Percentiles rank a stretch among this genome's conserved stretches.
phyloP scores from a whole-genome alignment of 164 flowering plant genomes.

The Magnolia changhungtana region DNA sequence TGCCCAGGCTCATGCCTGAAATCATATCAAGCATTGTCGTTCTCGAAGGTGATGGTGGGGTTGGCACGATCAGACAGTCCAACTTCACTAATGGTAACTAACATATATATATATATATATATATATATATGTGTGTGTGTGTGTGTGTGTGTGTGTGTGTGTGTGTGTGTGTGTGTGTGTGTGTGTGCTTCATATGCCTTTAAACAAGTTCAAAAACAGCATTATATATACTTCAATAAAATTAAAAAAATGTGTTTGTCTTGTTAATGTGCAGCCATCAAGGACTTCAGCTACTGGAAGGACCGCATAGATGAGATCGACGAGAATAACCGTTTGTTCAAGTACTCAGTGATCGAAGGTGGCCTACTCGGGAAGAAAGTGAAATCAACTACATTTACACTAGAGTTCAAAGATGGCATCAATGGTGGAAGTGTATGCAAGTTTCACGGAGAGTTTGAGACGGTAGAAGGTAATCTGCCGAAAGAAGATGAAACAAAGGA shows the following conservation, averaged over 20 bases:
- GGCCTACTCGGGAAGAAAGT: constrained; percentile 8
- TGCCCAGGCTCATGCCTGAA: not conserved
- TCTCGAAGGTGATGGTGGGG: too few species aligned
- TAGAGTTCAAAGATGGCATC: not conserved
- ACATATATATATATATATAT: not conserved
- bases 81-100: not conserved
- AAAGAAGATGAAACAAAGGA: not conserved
- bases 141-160: too few species aligned
- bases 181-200: not conserved
- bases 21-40: too few species aligned
- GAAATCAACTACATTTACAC: not conserved
- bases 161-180: too few species aligned
- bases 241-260: not conserved
- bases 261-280: not conserved
- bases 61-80: too few species aligned
- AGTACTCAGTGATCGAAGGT: constrained; percentile 7
- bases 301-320: constrained; percentile 3
- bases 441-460: not conserved
- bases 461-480: not conserved
- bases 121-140: too few species aligned
- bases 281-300: constrained; percentile 7
- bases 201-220: not conserved
- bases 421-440: constrained; percentile 2
- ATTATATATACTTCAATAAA: not conserved
- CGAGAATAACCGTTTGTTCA: not conserved